Evolutionary conservation across 106 monocot species (phyloP).

Genomic region (Dendrobium officinale): DNA sequence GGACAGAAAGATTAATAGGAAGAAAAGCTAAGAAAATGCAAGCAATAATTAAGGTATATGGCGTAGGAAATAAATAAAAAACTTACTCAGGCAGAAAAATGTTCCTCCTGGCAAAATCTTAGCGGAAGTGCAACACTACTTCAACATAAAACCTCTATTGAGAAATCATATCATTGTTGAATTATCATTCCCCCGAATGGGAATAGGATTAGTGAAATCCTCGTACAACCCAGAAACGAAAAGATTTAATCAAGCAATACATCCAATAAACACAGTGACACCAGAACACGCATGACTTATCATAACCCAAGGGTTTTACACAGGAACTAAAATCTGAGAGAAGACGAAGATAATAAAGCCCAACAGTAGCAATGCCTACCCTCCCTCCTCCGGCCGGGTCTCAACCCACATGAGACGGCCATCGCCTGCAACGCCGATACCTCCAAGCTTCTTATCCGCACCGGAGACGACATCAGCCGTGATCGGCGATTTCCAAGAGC

Average conservation of each 20-base stretch:
- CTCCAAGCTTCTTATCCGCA: slow-evolving; percentile 67
- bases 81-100: neutral
- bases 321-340: neutral
- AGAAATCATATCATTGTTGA: neutral
- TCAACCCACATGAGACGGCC: slow-evolving; percentile 87
- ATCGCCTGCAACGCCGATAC: slow-evolving; percentile 57
- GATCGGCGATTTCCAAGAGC: slow-evolving; percentile 95
- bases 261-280: neutral
- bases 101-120: neutral
- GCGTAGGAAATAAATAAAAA: neutral
- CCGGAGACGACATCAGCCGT: slow-evolving; percentile 71
- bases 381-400: slow-evolving; percentile 71
- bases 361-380: slow-evolving; percentile 29
- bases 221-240: neutral
- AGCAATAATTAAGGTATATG: neutral
- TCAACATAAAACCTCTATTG: neutral
- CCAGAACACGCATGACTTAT: neutral
- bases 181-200: neutral
- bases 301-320: neutral
- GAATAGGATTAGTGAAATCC: neutral
- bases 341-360: neutral
- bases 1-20: too few species aligned
- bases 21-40: too few species aligned
- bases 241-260: neutral
- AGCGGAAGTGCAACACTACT: neutral